Evolutionary conservation across 768 basidiomycete species (phyloP), one percentile per base, ranked within the genome.

Genomic region (Boletus reticulatus): DNA sequence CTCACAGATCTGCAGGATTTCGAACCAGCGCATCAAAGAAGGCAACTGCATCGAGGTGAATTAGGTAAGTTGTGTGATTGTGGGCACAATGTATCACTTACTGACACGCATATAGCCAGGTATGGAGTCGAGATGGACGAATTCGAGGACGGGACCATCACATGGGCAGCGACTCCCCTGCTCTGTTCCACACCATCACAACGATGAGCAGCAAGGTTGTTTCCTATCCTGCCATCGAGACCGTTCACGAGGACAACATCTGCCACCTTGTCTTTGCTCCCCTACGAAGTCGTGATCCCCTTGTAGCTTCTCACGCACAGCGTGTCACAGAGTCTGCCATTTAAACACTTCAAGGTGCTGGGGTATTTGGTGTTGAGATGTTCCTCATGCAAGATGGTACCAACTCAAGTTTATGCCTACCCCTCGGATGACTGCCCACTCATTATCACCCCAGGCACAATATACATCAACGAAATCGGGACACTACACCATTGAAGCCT

Each of bases 401-500:
- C 53, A 52, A 19, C 11, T 3, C 43, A 44, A 68, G 8, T 41
- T 37, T 32, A 8, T 41, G 11, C 31, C 29, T 24, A 16, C 27
- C 16, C 36, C 17, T 39, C 17, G 19, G 19, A 41, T 8, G 19
- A 11, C 8, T 20, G n/a, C 6, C 9, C 4, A 31, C 45, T 16
- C 32, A 53, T n/a, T 16, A 16, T 13, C 29, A 27, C 4, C 14
- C 6, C 61, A 95, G 94, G 89, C 13, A 71, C 77, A 1, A 80
- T 98, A 1, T 84, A 85, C 55, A 81, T 99, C 59, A 99, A 99
- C 72, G 97, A 99, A 75, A 96, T 99, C 95, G 10, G 97, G 96
- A 0, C 97, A 99, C 70, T 96, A 98, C 72, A 97, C 95, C 29
- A 98, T 98, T 67, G 97, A 98, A 75, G 94, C 96, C 0, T 98